Conservation (phyloP, 257 asterid species). For the Nicotiana knightiana region DNA sequence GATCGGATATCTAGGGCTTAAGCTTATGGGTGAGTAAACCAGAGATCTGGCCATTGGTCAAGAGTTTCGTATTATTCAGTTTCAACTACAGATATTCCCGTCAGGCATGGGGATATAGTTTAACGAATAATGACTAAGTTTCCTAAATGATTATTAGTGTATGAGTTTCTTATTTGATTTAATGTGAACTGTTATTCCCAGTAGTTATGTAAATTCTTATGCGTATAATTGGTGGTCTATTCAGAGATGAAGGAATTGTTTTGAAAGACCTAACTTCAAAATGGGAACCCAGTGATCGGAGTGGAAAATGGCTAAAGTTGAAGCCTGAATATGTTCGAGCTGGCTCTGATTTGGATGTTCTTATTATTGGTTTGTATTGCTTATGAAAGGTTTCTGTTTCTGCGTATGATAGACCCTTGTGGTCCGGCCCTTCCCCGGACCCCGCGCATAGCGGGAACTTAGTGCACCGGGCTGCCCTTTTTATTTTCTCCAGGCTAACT, state of each 20-base stretch:
- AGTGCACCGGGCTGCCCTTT: too few relatives aligned
- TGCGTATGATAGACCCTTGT: not conserved
- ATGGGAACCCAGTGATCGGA: constrained; percentile 99
- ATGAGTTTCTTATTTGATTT: constrained; percentile 12
- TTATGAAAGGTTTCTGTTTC: constrained; percentile 9
- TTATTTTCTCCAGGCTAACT: constrained; percentile 9
- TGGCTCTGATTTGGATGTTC: constrained; percentile 87
- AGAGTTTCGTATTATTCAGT: not conserved
- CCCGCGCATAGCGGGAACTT: too few relatives aligned
- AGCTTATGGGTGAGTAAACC: not conserved
- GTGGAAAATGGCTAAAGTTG: constrained; percentile 94
- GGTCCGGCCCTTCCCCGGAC: too few relatives aligned
- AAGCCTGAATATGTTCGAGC: constrained; percentile 94
- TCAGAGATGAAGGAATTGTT: constrained; percentile 91
- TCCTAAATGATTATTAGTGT: constrained; percentile 13
- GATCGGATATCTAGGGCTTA: not conserved
- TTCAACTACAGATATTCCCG: not conserved
- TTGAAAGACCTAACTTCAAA: constrained; percentile 86
- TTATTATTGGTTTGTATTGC: constrained; percentile 67
- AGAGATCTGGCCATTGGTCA: not conserved
- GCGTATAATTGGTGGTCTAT: constrained; percentile 6
- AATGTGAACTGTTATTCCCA: constrained; percentile 7
- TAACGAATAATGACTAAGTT: not conserved
- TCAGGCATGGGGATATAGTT: not conserved
- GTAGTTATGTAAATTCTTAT: constrained; percentile 16